Conservation (phyloP, 2,329 filamentous ascomycete genomes). For the Nothopassalora personata region DNA sequence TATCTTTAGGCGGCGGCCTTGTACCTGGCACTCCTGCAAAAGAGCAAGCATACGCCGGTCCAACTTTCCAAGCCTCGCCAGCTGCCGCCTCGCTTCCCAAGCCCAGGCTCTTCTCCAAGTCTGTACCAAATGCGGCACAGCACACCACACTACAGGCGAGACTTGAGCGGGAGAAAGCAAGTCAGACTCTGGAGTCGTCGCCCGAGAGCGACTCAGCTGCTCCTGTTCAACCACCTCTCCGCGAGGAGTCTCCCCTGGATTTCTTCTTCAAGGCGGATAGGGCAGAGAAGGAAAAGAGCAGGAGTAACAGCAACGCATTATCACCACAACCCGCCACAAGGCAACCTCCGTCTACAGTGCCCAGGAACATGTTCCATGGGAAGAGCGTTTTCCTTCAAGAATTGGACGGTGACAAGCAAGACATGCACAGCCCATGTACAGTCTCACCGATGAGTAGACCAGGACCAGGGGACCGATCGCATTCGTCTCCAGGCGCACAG, state of each 20-base stretch:
- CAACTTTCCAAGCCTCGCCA: constrained; percentile 91
- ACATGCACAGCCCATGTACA: constrained; percentile 22
- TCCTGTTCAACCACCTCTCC: constrained; percentile 42
- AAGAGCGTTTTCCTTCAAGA: constrained; percentile 63
- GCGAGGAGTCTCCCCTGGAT: constrained; percentile 69
- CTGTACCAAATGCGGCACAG: constrained; percentile 60
- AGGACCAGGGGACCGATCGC: constrained; percentile 28
- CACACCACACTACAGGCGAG: constrained; percentile 41
- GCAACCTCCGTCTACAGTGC: constrained; percentile 26
- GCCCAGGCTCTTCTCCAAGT: constrained; percentile 79
- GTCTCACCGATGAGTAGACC: constrained; percentile 21
- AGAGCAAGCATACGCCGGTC: constrained; percentile 70
- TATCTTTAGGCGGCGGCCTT: constrained; percentile 40
- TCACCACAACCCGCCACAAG: constrained; percentile 38
- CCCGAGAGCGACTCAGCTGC: constrained; percentile 42
- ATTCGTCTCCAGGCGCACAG: constrained; percentile 22
- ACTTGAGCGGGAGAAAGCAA: constrained; percentile 44
- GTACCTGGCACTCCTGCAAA: constrained; percentile 41
- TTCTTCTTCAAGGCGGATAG: constrained; percentile 85
- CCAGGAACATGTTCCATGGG: constrained; percentile 28
- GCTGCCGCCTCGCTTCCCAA: constrained; percentile 85
- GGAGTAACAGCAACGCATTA: constrained; percentile 50
- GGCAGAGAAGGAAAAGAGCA: constrained; percentile 63
- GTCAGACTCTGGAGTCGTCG: constrained; percentile 42
- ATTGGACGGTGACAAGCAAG: constrained; percentile 51